A percentile compares a stretch with the other conserved stretches of the same genome.
phyloP scores from a whole-genome alignment of 2,329 filamentous ascomycete species.

The Stachybotrys chlorohalonatus region DNA sequence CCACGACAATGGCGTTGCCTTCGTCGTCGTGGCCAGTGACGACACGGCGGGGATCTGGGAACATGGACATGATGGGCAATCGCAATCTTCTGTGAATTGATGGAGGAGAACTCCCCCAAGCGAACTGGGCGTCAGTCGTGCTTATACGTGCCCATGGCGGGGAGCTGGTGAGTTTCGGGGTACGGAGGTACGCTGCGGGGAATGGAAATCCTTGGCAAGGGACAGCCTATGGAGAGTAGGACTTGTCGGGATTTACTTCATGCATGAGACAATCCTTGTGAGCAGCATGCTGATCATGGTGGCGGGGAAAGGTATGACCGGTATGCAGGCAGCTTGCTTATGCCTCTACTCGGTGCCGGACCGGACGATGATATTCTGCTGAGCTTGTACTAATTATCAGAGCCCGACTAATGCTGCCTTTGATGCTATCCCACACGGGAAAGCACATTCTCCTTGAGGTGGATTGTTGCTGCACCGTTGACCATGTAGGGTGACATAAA shows the following conservation, averaged over 20 bases:
- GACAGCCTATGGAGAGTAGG: background rate
- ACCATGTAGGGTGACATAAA: no score
- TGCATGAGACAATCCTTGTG: background rate
- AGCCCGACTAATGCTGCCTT: no score
- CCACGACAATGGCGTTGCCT: constrained; percentile 7
- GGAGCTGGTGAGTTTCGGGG: background rate
- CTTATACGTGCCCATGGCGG: background rate
- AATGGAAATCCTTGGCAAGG: background rate
- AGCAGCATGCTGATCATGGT: background rate
- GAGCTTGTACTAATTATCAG: no score
- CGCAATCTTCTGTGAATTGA: background rate
- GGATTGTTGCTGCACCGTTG: no score
- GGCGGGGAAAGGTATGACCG: background rate
- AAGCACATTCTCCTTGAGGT: background rate
- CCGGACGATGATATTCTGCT: background rate
- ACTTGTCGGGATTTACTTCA: background rate
- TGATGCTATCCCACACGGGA: background rate
- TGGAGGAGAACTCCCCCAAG: background rate
- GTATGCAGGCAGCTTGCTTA: background rate
- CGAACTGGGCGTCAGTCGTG: background rate
- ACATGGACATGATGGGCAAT: background rate
- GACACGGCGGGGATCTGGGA: constrained; percentile 7
- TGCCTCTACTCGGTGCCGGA: background rate
- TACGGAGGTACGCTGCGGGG: background rate
- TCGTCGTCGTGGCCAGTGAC: constrained; percentile 10